These are phyloP conservation scores for Chlorella sp. DNA, from an alignment of 139 green algal species.

Conservation along the genomic window DNA sequence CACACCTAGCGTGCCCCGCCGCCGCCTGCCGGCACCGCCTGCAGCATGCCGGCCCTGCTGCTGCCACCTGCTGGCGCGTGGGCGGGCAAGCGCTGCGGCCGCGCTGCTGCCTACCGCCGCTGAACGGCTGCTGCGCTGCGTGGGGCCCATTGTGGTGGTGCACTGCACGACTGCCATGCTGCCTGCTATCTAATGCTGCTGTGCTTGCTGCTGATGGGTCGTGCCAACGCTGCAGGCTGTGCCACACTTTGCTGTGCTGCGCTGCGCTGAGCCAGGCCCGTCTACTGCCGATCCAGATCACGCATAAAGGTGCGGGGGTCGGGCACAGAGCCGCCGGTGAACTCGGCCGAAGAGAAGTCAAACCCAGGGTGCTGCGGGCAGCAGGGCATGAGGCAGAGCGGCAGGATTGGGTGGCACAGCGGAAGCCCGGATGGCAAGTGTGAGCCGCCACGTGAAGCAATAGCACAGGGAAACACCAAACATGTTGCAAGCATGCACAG, in stretches of 20 bases:
- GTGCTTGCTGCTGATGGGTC: not conserved
- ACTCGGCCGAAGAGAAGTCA: constrained; percentile 90
- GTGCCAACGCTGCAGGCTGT: too few relatives aligned
- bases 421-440: too few relatives aligned
- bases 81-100: not conserved
- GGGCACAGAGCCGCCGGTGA: constrained; percentile 78
- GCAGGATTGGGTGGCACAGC: too few relatives aligned
- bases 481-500: too few relatives aligned
- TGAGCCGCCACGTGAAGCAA: too few relatives aligned
- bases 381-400: too few relatives aligned
- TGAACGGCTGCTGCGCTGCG: too few relatives aligned
- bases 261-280: not conserved
- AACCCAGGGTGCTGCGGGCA: constrained; percentile 90
- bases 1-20: not conserved
- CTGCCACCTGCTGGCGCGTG: not conserved
- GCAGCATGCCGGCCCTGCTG: not conserved
- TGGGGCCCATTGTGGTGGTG: too few relatives aligned
- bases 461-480: too few relatives aligned
- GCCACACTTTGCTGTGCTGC: too few relatives aligned
- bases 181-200: not conserved
- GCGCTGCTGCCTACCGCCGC: too few relatives aligned
- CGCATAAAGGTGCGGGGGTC: constrained; percentile 91
- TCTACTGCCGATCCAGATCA: constrained; percentile 40
- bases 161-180: not conserved
- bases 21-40: not conserved